These are phyloP conservation scores for Eimeria maxima DNA, from an alignment of 169 alveolate species.

Conservation along the genomic window DNA sequence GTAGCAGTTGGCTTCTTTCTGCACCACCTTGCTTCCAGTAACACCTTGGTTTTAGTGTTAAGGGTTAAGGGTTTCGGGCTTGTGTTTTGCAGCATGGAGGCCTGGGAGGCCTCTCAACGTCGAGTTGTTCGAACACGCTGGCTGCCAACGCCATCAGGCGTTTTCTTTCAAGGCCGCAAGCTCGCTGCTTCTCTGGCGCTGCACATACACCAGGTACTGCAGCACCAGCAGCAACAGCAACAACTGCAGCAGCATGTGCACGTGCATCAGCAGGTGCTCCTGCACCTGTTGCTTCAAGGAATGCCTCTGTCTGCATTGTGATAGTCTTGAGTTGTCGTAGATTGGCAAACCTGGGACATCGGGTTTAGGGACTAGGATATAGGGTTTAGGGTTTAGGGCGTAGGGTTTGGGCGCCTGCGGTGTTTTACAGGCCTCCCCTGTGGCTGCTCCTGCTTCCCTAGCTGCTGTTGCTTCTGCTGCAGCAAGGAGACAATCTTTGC, in stretches of 20 bases:
- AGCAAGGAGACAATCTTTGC: conserved; percentile 21
- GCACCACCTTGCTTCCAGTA: neutral
- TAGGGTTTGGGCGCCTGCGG: neutral
- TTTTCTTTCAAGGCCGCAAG: conserved; percentile 64
- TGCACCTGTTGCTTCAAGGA: neutral
- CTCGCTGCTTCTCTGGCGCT: conserved; percentile 78
- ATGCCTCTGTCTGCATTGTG: neutral
- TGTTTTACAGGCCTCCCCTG: conserved; percentile 39
- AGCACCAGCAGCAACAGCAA: conserved; percentile 43
- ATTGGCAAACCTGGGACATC: neutral
- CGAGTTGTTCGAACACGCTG: conserved; percentile 69
- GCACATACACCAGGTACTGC: conserved; percentile 75
- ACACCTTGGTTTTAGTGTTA: neutral
- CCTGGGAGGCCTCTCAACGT: conserved; percentile 78
- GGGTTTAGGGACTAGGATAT: neutral
- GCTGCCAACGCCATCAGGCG: conserved; percentile 54
- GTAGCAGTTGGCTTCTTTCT: neutral
- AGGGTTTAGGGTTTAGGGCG: conserved; percentile 36
- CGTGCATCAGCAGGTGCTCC: conserved; percentile 23
- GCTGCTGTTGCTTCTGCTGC: conserved; percentile 33
- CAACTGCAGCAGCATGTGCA: conserved; percentile 42
- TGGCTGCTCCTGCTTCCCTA: conserved; percentile 21
- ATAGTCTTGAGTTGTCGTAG: neutral
- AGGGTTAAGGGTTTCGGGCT: conserved; percentile 17
- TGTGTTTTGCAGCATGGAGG: conserved; percentile 79